Base-by-base conservation (phyloP, 106 monocot genomes). In the Amphibolis antarctica region DNA sequence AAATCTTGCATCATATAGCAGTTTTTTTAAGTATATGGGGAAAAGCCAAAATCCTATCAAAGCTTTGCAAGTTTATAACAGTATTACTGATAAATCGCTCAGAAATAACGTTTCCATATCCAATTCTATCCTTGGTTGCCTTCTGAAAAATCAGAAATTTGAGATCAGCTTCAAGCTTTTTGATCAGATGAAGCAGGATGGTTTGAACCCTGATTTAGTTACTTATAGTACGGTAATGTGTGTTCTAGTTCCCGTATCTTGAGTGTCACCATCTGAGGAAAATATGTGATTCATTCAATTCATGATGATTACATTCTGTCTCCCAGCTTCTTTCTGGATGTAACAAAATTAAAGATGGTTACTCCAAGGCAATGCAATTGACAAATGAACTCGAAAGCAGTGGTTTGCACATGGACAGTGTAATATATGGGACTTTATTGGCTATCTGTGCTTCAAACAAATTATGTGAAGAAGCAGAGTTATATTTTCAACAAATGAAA, bases 211-310 rank as follows among this genome's bases (percentile, higher is more conserved):
- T n/a, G 84, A 94, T 69, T 63, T 82, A 62, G 51, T 94, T 70
- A 94, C 94, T 66, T 94, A 86, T 60, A 89, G 89, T 78, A 76
- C 89, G n/a, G 94, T 94, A 89, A 68, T 77, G 51, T 55, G 21
- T 62, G 19, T 13, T 49, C n/a, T 24, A 17, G 11, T 47, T 31
- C 22, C 51, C 31, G 50, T 18, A 21, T 44, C 30, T 59, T 65
- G 0, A 24, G 30, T 53, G 49, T 26, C 44, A 44, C 19, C 48
- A 52, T 13, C n/a, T 53, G 19, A 20, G 36, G 55, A 12, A 18
- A 10, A 29, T 67, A 10, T n/a, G 22, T 28, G 12, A 27, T 15
- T 18, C 51, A 43, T 23, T 68, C 55, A 72, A 13, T 46, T 13
- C 14, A 44, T 52, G 0, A 14, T 58, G 66, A 62, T 46, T 73